phyloP scores from a whole-genome alignment of 2,329 filamentous ascomycete species.

The Waltergamsia citrina region DNA sequence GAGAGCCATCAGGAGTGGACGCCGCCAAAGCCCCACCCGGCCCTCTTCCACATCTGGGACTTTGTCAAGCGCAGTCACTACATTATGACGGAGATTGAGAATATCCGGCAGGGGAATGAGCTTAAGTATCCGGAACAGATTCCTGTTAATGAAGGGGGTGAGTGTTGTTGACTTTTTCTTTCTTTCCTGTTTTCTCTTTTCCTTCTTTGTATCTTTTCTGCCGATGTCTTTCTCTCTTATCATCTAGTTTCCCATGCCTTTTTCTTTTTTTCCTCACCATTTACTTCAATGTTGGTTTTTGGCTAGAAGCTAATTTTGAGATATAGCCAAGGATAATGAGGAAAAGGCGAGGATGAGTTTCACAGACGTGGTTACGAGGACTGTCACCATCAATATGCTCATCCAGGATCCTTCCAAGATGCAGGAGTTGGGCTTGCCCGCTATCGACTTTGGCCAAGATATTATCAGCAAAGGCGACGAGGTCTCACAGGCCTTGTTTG shows the following conservation, averaged over 20 bases:
- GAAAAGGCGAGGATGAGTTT: constrained; percentile 10
- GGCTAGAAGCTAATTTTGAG: not conserved
- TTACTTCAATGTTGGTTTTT: not conserved
- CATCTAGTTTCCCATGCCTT: not conserved
- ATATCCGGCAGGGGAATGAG: constrained; percentile 20
- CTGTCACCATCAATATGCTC: constrained; percentile 19
- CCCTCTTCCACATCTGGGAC: constrained; percentile 28
- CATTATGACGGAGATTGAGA: constrained; percentile 30
- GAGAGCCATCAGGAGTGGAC: constrained; percentile 18
- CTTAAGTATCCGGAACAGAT: constrained; percentile 25
- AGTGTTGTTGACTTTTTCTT: not conserved
- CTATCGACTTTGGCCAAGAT: constrained; percentile 16
- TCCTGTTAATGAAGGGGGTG: constrained; percentile 15
- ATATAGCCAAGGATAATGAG: constrained; percentile 2
- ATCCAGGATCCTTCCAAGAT: constrained; percentile 18
- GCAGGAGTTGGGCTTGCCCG: constrained; percentile 19
- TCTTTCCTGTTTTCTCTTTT: not conserved
- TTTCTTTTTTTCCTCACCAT: not conserved
- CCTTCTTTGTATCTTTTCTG: not conserved
- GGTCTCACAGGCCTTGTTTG: constrained; percentile 10
- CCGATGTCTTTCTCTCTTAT: not conserved
- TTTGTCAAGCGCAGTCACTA: constrained; percentile 30
- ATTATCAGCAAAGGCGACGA: constrained; percentile 16
- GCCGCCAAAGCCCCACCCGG: constrained; percentile 15
- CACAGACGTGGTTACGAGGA: constrained; percentile 19